phyloP scores from a whole-genome alignment of 2,329 filamentous ascomycete species.

The Penicillium sp. region DNA sequence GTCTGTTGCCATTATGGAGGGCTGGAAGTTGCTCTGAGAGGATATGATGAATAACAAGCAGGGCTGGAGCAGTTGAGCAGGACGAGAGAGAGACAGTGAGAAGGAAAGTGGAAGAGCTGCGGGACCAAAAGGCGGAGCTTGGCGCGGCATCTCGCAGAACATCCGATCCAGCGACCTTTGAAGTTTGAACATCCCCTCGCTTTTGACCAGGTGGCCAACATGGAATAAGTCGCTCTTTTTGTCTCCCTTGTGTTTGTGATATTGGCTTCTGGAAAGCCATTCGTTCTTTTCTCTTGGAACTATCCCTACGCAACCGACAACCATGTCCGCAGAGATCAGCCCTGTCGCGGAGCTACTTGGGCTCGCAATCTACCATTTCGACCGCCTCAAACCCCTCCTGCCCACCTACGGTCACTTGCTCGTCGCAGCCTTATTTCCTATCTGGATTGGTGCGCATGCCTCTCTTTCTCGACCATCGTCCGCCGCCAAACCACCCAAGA shows the following conservation, averaged over 20 bases:
- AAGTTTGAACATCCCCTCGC: neutral
- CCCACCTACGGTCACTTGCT: constrained; percentile 64
- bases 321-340: constrained; percentile 37
- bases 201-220: constrained; percentile 8
- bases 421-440: constrained; percentile 74
- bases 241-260: neutral
- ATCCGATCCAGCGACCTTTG: constrained; percentile 5
- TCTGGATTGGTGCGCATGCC: constrained; percentile 83
- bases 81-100: neutral
- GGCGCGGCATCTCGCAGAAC: constrained; percentile 16
- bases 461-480: constrained; percentile 81
- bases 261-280: neutral
- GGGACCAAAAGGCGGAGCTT: constrained; percentile 17
- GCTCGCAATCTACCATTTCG: constrained; percentile 48
- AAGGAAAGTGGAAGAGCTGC: constrained; percentile 4
- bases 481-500: constrained; percentile 64
- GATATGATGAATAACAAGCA: neutral
- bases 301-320: neutral
- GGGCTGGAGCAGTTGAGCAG: neutral
- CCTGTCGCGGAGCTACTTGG: constrained; percentile 44
- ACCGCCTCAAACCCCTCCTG: constrained; percentile 48
- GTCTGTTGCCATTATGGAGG: constrained; percentile 67
- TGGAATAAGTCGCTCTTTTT: constrained; percentile 17
- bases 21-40: neutral
- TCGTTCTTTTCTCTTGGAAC: neutral